These are phyloP conservation scores for Chrysopogon serrulatus DNA, from an alignment of 176 grass and related monocot species.

Conservation along the genomic window DNA sequence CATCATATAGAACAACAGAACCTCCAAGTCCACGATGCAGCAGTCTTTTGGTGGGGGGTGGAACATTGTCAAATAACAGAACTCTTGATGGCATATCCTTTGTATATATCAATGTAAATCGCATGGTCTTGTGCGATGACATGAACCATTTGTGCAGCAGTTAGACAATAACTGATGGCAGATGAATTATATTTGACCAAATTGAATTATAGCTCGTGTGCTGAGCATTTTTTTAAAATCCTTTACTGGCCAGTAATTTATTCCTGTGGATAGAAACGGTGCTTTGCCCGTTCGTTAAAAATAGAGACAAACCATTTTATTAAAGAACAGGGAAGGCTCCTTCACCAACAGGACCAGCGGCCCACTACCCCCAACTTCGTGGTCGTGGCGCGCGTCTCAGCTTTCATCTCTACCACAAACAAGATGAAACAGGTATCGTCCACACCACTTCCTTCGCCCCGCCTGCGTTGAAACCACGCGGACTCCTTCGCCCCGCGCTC, in stretches of 20 bases:
- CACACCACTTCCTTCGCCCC: no score
- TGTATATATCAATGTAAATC: slow-evolving; percentile 10
- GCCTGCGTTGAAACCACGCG: no score
- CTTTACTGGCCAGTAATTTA: neutral
- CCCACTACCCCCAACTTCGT: no score
- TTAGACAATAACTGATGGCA: neutral
- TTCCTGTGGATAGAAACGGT: neutral
- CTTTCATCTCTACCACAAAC: no score
- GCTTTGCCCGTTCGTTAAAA: neutral
- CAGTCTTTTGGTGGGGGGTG: neutral
- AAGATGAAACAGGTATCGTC: no score
- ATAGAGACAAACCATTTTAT: no score
- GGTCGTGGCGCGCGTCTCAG: no score
- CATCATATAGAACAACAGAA: neutral
- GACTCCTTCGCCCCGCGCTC: no score
- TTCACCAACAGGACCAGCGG: no score
- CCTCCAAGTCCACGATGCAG: neutral
- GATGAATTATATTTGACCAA: neutral
- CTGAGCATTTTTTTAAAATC: neutral
- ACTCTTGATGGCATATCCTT: neutral
- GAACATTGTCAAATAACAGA: neutral
- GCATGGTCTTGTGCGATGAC: neutral
- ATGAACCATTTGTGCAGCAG: neutral
- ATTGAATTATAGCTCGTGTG: neutral
- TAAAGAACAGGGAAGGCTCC: no score